Conservation (phyloP, 1,284 basidiomycete species). For the Tilletia indica region DNA sequence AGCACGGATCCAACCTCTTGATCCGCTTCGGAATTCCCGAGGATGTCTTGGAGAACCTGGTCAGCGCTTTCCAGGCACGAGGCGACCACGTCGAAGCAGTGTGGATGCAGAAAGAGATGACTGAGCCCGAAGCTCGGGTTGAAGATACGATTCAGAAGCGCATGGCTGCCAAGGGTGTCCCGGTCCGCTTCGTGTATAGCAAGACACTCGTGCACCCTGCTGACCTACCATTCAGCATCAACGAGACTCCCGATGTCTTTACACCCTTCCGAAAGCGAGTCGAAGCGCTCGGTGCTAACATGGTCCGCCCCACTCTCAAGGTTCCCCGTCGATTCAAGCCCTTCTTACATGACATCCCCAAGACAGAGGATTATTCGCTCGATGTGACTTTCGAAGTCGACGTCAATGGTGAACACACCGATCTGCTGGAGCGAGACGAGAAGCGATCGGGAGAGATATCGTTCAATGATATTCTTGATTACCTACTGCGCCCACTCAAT, state of each 20-base stretch:
- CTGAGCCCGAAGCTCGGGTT: constrained; percentile 38
- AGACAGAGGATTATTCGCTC: constrained; percentile 42
- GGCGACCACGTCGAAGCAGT: constrained; percentile 48
- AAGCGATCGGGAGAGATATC: constrained; percentile 45
- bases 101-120: constrained; percentile 51
- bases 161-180: constrained; percentile 34
- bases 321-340: constrained; percentile 42
- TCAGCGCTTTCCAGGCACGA: constrained; percentile 36
- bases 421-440: constrained; percentile 32
- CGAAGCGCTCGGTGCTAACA: constrained; percentile 57
- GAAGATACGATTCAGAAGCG: constrained; percentile 36
- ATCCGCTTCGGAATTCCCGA: constrained; percentile 62
- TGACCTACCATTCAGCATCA: constrained; percentile 59
- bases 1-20: constrained; percentile 59
- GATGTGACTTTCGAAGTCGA: constrained; percentile 51
- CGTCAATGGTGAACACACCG: constrained; percentile 41
- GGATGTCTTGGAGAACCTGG: constrained; percentile 45
- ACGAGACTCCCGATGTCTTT: constrained; percentile 60
- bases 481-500: constrained; percentile 43
- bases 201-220: constrained; percentile 54
- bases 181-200: constrained; percentile 40
- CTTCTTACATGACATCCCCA: constrained; percentile 33
- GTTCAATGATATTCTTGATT: constrained; percentile 49
- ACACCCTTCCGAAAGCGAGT: constrained; percentile 61
- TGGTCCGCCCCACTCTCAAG: constrained; percentile 47